Evolutionary conservation across 2,329 filamentous ascomycete genomes (phyloP), one percentile per base, ranked within the genome.

Genomic region (Aureobasidium melanogenum): DNA sequence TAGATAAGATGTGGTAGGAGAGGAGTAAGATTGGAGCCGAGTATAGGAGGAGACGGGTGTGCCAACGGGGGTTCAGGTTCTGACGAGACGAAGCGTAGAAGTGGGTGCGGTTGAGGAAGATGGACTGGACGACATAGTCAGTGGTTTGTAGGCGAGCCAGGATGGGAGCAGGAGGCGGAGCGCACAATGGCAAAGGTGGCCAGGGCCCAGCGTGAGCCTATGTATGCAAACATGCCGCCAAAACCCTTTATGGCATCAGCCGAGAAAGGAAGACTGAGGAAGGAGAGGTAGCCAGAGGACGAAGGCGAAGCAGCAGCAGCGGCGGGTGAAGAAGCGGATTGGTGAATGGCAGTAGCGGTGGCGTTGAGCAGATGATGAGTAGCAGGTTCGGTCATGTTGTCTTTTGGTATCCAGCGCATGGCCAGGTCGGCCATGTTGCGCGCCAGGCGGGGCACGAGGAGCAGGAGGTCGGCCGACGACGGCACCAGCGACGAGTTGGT

Each of bases 51-150:
- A 95, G 74, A 46, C 91, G 85, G 56, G 87, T 77, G 38, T 85
- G 82, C 85, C 89, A 93, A 60, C 82, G 82, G 2, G 97, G 79
- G 10, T 83, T 82, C n/a, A 97, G 79, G 58, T 89, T 85, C 58
- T 92, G 84, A 64, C 94, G 82, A 15, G 91, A 93, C 0, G 92
- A 93, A 44, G 91, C 93, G 74, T 96, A 97, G 67, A 97, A 94
- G 62, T 92, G 87, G 7, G 94, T 95, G 62, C 94, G 85, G 72
- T 97, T 97, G 26, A 97, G 79, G 62, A 97, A 77, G 62, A 97
- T 84, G 24, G 91, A 91, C 84, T 87, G 63, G 26, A 56, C 9
- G 19, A 10, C 39, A 43, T 43, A 14, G 19, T 43, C 39, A 43
- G 39, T 19, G n/a, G 39, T 24, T 0, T 5, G 39, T 14, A 43